Evolutionary conservation across 129 eudicot genomes (phyloP).

Genomic region (Flaveria trinervia): DNA sequence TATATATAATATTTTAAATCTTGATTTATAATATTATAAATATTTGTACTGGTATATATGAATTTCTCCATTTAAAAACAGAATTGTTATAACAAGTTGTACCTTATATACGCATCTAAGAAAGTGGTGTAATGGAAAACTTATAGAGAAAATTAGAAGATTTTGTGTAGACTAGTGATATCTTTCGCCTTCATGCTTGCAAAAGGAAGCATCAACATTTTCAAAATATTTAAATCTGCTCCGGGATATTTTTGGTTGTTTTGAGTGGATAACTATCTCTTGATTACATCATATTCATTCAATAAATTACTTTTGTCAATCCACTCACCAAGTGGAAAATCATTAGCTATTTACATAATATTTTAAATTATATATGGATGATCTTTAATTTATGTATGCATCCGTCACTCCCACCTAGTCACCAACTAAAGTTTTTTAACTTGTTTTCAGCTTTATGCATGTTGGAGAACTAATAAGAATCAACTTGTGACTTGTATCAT

Average conservation of each 20-base stretch:
- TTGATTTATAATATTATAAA: too few relatives aligned
- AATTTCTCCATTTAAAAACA: too few relatives aligned
- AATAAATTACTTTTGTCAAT: not conserved
- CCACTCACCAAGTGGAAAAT: not conserved
- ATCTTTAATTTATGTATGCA: not conserved
- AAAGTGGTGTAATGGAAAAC: too few relatives aligned
- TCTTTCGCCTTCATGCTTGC: not conserved
- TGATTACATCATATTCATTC: not conserved
- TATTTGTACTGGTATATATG: too few relatives aligned
- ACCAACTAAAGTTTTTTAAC: not conserved
- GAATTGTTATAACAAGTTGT: too few relatives aligned
- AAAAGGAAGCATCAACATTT: not conserved
- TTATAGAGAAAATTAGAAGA: not conserved
- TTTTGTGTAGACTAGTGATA: not conserved
- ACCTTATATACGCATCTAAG: too few relatives aligned
- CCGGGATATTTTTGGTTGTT: not conserved
- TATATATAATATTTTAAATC: too few relatives aligned
- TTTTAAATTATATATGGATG: not conserved
- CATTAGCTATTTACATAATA: not conserved
- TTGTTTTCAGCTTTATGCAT: not conserved
- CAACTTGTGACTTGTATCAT: not conserved
- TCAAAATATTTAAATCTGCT: not conserved
- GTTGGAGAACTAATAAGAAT: conserved; percentile 7
- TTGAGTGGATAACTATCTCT: not conserved
- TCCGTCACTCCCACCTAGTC: not conserved